Base-by-base conservation (phyloP, 2,329 filamentous ascomycete genomes). In the Didymellaceae sp. region DNA sequence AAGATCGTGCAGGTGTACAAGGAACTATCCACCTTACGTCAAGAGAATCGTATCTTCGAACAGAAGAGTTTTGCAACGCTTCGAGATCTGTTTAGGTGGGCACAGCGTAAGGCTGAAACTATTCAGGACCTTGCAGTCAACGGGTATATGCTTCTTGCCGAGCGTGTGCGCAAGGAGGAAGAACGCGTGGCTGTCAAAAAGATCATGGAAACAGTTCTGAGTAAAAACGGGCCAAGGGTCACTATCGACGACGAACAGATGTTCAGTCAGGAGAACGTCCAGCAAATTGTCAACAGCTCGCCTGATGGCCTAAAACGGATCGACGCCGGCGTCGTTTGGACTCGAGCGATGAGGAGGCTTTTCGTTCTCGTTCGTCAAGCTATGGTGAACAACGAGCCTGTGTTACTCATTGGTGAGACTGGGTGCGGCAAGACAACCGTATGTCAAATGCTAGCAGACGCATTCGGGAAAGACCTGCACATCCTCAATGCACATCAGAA, bases 401-500 rank as follows among this genome's bases (percentile, higher is more conserved):
- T 99, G 3, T 80, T 99, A 16, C 80, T 99, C 5, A 91, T 99
- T 10, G 94, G 94, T 55, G 95, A 99, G 71, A 99, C 94, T 14
- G 94, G 94, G 5, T 97, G 93, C 66, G 94, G 95, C 54, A 99
- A 99, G 77, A 99, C 94, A 0, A 97, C 93, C 2, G 89, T 99
- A 6, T 95, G 91, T 61, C 94, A 99, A 71, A 82, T 96, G 68
- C 82, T 97, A 44, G 91, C 94, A 3, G 88, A 96, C 65, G 88
- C 90, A 4, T 82, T 90, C 55, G 78, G 80, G 13, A 91, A 88
- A 63, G 79, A 89, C 56, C 78, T 99, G 30, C 86, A 92, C 60
- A 94, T 93, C 61, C 88, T 99, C 66, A 99, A 99, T 68, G 94
- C 95, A 2, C 95, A 99, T 73, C 93, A 97, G 62, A 99, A 99